Evolutionary conservation across 257 asterid genomes (phyloP).

Genomic region (Salvia splendens): DNA sequence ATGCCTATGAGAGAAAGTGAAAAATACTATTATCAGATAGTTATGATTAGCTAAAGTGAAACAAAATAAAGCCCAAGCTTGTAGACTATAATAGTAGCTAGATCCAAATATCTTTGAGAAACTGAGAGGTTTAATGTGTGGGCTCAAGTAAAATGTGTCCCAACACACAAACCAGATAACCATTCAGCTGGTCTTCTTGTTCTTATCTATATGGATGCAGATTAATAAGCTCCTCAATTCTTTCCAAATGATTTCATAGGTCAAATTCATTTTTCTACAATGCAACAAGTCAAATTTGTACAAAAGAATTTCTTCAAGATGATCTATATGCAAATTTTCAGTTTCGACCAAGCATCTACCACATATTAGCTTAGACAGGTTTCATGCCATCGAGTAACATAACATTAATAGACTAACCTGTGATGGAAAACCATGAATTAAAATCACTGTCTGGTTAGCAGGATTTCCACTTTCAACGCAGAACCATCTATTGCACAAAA

Average conservation of each 20-base stretch:
- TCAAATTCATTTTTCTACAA: neutral
- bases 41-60: neutral
- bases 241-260: neutral
- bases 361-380: too few species aligned
- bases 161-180: neutral
- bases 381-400: neutral
- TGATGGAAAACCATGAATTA: constrained; percentile 86
- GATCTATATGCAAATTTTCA: neutral
- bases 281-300: neutral
- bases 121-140: constrained; percentile 4
- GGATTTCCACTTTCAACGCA: constrained; percentile 77
- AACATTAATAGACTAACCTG: constrained; percentile 51
- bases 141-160: neutral
- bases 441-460: constrained; percentile 56
- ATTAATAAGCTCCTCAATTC: neutral
- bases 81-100: neutral
- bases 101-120: constrained; percentile 7
- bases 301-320: neutral
- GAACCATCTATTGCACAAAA: constrained; percentile 95
- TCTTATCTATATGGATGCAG: too few species aligned
- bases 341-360: neutral
- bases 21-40: neutral
- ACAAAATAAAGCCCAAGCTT: neutral
- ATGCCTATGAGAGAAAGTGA: constrained; percentile 58
- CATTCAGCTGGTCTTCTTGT: neutral